phyloP scores from a whole-genome alignment of 2,329 filamentous ascomycete genomes.

The Penicillium paneum region DNA sequence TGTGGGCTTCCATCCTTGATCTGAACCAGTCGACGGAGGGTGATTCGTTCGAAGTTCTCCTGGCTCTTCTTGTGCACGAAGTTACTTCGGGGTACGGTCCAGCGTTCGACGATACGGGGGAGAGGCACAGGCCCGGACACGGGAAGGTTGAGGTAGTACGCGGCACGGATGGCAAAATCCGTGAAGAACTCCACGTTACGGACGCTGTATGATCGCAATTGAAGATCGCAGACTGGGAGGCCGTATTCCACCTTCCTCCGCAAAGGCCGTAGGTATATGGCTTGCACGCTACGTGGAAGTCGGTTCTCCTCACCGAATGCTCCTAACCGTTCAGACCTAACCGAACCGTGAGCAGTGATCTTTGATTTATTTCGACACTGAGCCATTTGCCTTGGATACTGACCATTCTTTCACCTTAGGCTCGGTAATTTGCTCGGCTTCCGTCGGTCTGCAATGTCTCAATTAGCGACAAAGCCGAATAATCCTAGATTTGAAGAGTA shows the following conservation, averaged over 20 bases:
- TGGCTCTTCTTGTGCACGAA: constrained; percentile 98
- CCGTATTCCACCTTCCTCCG: constrained; percentile 71
- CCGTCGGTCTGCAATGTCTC: constrained; percentile 11
- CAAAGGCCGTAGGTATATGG: constrained; percentile 80
- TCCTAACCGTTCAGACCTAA: constrained; percentile 38
- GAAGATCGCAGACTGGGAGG: constrained; percentile 82
- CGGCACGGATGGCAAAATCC: constrained; percentile 90
- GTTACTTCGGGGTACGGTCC: constrained; percentile 84
- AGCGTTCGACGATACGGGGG: constrained; percentile 82
- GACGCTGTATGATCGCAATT: constrained; percentile 84
- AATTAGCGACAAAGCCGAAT: constrained; percentile 1
- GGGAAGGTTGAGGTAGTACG: constrained; percentile 87
- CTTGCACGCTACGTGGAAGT: constrained; percentile 75
- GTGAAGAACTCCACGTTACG: constrained; percentile 91
- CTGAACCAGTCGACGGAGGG: constrained; percentile 79
- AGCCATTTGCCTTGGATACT: constrained; percentile 7
- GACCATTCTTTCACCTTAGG: constrained; percentile 31
- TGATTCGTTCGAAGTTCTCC: constrained; percentile 95
- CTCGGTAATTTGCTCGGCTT: constrained; percentile 13
- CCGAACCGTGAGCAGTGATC: constrained; percentile 7
- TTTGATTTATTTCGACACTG: background rate
- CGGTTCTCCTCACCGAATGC: constrained; percentile 46
- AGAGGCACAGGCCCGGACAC: constrained; percentile 82
- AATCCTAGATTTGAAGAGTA: background rate
- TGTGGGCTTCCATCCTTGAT: constrained; percentile 90